Percentiles rank a stretch among this genome's conserved stretches.
Conservation (phyloP, 2,329 filamentous ascomycete species). For the Dactylellina drechsleri region DNA sequence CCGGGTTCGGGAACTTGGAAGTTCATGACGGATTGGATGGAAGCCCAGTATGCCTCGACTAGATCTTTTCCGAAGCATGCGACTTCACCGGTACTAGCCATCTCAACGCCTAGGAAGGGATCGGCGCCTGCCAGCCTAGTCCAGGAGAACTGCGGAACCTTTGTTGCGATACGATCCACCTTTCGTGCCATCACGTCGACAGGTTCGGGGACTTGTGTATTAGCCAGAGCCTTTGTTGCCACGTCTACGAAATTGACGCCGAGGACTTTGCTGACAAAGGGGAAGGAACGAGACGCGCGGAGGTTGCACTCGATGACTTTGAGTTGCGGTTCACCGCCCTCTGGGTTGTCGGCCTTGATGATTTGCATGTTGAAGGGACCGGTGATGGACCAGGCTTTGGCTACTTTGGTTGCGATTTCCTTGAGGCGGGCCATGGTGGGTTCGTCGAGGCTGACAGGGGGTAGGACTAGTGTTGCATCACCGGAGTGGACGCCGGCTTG, state of each 20-base stretch:
- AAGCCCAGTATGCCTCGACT: constrained; percentile 97
- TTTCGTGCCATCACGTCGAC: constrained; percentile 88
- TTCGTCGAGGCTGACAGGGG: constrained; percentile 81
- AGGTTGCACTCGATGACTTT: constrained; percentile 99
- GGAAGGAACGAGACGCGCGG: constrained; percentile 95
- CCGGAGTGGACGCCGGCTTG: constrained; percentile 98
- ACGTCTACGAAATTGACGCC: constrained; percentile 97
- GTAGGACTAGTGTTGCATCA: constrained; percentile 92
- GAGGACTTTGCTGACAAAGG: constrained; percentile 96
- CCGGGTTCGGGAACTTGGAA: constrained; percentile 95
- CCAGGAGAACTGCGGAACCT: constrained; percentile 99
- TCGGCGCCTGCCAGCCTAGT: constrained; percentile 96
- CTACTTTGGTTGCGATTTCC: constrained; percentile 95
- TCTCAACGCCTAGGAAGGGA: constrained; percentile 97
- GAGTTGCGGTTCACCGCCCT: constrained; percentile 78
- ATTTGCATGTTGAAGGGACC: constrained; percentile 99
- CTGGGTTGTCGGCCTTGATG: constrained; percentile 85
- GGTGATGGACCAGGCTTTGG: constrained; percentile 95
- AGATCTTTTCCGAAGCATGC: constrained; percentile 97
- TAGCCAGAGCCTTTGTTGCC: constrained; percentile 90
- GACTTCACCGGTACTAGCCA: constrained; percentile 97
- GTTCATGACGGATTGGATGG: constrained; percentile 97
- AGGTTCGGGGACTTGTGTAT: constrained; percentile 82
- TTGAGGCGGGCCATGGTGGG: constrained; percentile 85
- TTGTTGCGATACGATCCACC: constrained; percentile 93